Evolutionary conservation across 805 yeast genomes (phyloP).

Genomic region (Debaryomyces tyrocola): DNA sequence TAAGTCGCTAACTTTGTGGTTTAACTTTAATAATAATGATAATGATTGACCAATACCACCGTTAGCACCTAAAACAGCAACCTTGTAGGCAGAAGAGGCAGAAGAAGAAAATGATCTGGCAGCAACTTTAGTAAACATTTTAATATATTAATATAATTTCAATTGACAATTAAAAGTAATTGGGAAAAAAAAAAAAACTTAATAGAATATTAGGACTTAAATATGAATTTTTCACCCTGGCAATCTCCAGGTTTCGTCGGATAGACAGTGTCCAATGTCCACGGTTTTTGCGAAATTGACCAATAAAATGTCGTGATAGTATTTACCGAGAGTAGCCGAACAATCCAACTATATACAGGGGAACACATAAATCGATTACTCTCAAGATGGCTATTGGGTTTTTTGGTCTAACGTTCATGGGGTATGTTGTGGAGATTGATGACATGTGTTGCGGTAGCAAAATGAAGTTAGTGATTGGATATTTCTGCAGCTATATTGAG

Average conservation of each 20-base stretch:
- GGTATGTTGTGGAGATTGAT: no score
- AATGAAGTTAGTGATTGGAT: no score
- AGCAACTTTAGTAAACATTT: constrained; percentile 58
- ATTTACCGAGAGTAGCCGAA: no score
- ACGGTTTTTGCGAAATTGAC: neutral
- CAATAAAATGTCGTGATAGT: neutral
- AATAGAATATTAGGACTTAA: neutral
- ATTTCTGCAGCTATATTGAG: no score
- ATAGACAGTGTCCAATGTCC: neutral
- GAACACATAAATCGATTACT: no score
- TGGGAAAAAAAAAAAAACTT: neutral
- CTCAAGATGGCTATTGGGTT: no score
- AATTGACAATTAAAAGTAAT: neutral
- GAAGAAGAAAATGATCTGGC: constrained; percentile 68
- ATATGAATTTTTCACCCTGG: constrained; percentile 1
- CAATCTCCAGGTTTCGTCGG: constrained; percentile 5
- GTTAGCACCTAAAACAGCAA: constrained; percentile 78
- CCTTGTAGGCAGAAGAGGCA: constrained; percentile 64
- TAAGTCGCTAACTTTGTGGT: constrained; percentile 83
- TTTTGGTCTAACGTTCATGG: no score
- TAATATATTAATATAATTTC: constrained; percentile 6
- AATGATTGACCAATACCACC: constrained; percentile 88
- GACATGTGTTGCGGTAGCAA: no score
- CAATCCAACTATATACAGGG: no score
- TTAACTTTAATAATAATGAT: constrained; percentile 69